Evolutionary conservation across 2,329 filamentous ascomycete species (phyloP).

Genomic region (Nakataea oryzae): DNA sequence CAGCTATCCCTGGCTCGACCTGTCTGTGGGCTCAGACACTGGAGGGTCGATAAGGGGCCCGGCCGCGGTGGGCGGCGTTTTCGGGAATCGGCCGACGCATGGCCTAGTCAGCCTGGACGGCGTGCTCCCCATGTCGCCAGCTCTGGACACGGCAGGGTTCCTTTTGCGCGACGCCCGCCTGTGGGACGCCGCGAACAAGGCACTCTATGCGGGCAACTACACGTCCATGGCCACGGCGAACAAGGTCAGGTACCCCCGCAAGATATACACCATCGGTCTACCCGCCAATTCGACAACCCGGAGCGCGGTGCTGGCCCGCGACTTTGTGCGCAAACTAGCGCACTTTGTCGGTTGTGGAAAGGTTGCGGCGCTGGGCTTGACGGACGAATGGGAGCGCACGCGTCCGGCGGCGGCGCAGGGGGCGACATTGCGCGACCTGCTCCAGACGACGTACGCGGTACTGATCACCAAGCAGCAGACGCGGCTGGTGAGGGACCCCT

Average conservation of each 20-base stretch:
- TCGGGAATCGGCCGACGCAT: conserved; percentile 32
- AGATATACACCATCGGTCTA: conserved; percentile 19
- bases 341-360: conserved; percentile 13
- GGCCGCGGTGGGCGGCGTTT: conserved; percentile 23
- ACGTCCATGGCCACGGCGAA: conserved; percentile 12
- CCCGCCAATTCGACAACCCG: conserved; percentile 8
- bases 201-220: conserved; percentile 22
- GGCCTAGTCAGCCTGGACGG: conserved; percentile 26
- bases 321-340: conserved; percentile 18
- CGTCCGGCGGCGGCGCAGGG: conserved; percentile 10
- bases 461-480: conserved; percentile 27
- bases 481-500: conserved; percentile 23
- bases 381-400: conserved; percentile 15
- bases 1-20: conserved; percentile 33
- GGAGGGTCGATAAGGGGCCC: conserved; percentile 7
- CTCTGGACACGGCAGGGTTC: conserved; percentile 33
- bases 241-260: conserved; percentile 16
- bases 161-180: conserved; percentile 23
- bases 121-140: conserved; percentile 28
- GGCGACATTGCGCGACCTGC: conserved; percentile 12
- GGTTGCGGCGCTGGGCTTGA: conserved; percentile 11
- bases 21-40: conserved; percentile 30
- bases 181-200: conserved; percentile 21
- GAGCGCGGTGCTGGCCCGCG: conserved; percentile 12
- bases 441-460: conserved; percentile 22